Base-by-base conservation (phyloP, 2,329 filamentous ascomycete species). In the Teratosphaeriaceae sp. region DNA sequence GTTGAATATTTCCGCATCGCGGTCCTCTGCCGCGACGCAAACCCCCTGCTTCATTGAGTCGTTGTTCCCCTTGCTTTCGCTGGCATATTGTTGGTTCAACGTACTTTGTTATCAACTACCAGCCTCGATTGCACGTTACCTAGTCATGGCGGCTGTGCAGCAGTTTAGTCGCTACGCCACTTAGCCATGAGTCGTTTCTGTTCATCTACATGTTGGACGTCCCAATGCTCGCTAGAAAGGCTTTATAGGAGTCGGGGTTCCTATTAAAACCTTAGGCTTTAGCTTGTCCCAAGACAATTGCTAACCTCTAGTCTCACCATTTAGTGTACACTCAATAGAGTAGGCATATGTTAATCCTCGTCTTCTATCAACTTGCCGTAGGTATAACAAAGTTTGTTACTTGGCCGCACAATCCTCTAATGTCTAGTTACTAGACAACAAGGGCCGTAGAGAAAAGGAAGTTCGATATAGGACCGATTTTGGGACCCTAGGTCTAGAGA, bases 181-280 rank as follows among this genome's bases (percentile, higher is more conserved):
- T 36, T 36, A 36, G 33, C 33, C 33, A 36, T 36, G 16, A 36
- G 33, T 36, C 33, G 33, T 36, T 36, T 36, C 33, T 36, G 33
- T 36, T 36, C 33, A 36, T 36, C 33, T 21, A 36, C 33, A n/a
- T 36, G 33, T 36, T 36, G 33, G 11, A 36, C 16, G 33, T 36
- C 33, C 33, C 33, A 36, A 36, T 21, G 33, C 33, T 36, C 33
- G 33, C 33, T 19, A 36, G 12, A 36, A 36, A 21, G 33, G 6
- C 33, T 36, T 22, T 19, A 21, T 36, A 36, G 19, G 33, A 21
- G 33, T 36, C 33, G 33, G 8, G 33, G 21, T 36, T 36, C 21
- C 16, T 19, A 15, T 19, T 12, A n/a, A n/a, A n/a, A n/a, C n/a
- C n/a, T n/a, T n/a, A n/a, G n/a, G n/a, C n/a, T n/a, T n/a, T n/a